phyloP scores from a whole-genome alignment of 2,329 filamentous ascomycete genomes.

The Amauroascus niger region DNA sequence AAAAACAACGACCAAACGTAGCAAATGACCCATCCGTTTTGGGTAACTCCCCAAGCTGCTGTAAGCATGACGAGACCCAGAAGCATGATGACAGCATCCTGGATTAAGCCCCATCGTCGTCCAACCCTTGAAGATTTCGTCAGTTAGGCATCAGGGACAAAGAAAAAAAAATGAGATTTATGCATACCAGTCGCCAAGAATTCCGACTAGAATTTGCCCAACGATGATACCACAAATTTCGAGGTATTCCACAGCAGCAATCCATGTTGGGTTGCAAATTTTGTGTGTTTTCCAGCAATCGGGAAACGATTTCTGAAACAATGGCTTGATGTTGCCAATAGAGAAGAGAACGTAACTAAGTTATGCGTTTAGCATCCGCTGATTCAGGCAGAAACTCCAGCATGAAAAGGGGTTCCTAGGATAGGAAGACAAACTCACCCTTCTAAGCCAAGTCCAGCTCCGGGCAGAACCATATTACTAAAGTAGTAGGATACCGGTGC shows the following conservation, averaged over 20 bases:
- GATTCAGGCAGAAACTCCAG: neutral
- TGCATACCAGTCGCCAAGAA: conserved; percentile 58
- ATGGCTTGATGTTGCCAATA: conserved; percentile 80
- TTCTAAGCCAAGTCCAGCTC: conserved; percentile 84
- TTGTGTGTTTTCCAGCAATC: conserved; percentile 61
- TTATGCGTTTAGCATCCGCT: neutral
- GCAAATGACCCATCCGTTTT: conserved; percentile 94
- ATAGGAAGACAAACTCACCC: conserved; percentile 42
- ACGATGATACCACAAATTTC: conserved; percentile 93
- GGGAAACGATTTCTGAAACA: conserved; percentile 67
- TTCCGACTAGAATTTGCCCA: conserved; percentile 78
- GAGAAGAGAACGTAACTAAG: conserved; percentile 88
- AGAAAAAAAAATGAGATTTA: neutral
- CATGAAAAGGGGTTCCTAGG: neutral
- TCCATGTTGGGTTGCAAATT: conserved; percentile 69
- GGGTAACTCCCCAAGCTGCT: conserved; percentile 73
- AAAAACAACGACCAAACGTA: conserved; percentile 94
- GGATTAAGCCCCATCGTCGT: conserved; percentile 88
- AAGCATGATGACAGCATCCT: conserved; percentile 92
- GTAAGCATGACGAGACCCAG: conserved; percentile 85
- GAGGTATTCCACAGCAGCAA: conserved; percentile 75
- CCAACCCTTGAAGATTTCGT: conserved; percentile 54
- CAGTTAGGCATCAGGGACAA: neutral
- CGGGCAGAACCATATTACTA: conserved; percentile 81
- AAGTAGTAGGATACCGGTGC: conserved; percentile 80